Percentiles rank a stretch among this genome's conserved stretches.
phyloP scores from a whole-genome alignment of 2,329 filamentous ascomycete species.

The Bipolaris sorokiniana region DNA sequence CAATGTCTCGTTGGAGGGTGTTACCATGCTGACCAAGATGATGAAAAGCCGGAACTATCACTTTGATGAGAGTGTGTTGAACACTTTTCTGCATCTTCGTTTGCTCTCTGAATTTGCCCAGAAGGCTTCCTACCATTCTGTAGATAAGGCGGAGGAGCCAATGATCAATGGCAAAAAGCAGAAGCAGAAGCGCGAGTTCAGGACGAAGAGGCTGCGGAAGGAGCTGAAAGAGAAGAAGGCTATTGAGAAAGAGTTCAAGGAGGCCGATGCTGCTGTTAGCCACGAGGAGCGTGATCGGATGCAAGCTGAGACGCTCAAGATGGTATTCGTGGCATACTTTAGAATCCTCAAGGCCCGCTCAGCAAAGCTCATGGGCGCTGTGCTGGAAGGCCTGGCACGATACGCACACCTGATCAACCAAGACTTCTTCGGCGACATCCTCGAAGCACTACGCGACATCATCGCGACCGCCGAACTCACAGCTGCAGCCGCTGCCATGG shows the following conservation, averaged over 20 bases:
- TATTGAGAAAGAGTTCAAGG: constrained; percentile 89
- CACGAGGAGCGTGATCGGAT: constrained; percentile 93
- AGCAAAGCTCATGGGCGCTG: constrained; percentile 91
- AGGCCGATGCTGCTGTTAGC: constrained; percentile 87
- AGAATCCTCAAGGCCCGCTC: constrained; percentile 84
- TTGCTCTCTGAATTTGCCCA: constrained; percentile 85
- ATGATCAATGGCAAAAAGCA: constrained; percentile 60
- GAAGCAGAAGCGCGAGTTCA: constrained; percentile 81
- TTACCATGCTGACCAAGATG: constrained; percentile 87
- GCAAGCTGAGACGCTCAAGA: constrained; percentile 93
- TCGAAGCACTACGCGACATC: constrained; percentile 92
- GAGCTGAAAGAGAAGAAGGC: constrained; percentile 81
- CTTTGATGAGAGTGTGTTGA: constrained; percentile 83
- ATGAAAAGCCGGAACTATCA: constrained; percentile 86
- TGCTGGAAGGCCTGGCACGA: constrained; percentile 89
- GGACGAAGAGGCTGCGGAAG: constrained; percentile 88
- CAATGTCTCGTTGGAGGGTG: constrained; percentile 82
- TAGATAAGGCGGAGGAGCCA: constrained; percentile 66
- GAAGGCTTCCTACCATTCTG: constrained; percentile 78
- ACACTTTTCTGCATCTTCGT: constrained; percentile 88
- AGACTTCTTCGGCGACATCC: constrained; percentile 95
- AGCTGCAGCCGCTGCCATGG: constrained; percentile 55
- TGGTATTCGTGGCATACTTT: constrained; percentile 96
- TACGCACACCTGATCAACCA: constrained; percentile 98
- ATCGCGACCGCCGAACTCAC: constrained; percentile 71